Evolutionary conservation across 179 eudicot species (phyloP), one percentile per base, ranked within the genome.

Genomic region (Silene coronaria): DNA sequence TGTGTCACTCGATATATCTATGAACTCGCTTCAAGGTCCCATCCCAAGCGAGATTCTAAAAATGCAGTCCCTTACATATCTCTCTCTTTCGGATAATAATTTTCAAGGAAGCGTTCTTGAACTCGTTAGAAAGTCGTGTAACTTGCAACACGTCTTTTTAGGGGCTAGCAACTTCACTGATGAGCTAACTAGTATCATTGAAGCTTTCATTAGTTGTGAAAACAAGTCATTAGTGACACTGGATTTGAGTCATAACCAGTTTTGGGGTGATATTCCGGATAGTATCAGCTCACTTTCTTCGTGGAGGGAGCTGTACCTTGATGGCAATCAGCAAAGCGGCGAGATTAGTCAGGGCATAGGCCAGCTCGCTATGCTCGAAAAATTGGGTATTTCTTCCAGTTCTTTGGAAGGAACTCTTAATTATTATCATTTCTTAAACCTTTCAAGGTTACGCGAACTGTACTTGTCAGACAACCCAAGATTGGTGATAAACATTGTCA

Each of bases 331-430:
- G 59, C 17, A 72, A 23, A 72, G 32, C 38, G 73, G 76, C 2
- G 58, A 70, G 12, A 32, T 72, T 12, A 65, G 60, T 72, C 48
- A 6, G 57, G 30, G 59, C 53, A 59, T 77, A 5, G 80, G 78
- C 21, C 65, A 75, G 11, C 72, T 75, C n/a, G 32, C 32, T 11
- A 19, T 17, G 51, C 71, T 75, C 32, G 27, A 75, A 22, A 14
- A 6, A 5, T 53, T 75, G 46, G 42, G 28, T 51, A 21, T 75
- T n/a, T 62, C 38, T 48, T 48, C 46, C 26, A 75, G 48, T 45
- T 75, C 71, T 38, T 62, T 74, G 24, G n/a, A 34, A 57, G 59
- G 59, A 3, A 76, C 11, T 16, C 11, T 76, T 12, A 67, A 67
- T 13, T 2, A 38, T 1, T 4, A 3, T 16, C 73, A 76, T n/a